phyloP scores from a whole-genome alignment of 2,329 filamentous ascomycete genomes.

The Bipolaris victoriae region DNA sequence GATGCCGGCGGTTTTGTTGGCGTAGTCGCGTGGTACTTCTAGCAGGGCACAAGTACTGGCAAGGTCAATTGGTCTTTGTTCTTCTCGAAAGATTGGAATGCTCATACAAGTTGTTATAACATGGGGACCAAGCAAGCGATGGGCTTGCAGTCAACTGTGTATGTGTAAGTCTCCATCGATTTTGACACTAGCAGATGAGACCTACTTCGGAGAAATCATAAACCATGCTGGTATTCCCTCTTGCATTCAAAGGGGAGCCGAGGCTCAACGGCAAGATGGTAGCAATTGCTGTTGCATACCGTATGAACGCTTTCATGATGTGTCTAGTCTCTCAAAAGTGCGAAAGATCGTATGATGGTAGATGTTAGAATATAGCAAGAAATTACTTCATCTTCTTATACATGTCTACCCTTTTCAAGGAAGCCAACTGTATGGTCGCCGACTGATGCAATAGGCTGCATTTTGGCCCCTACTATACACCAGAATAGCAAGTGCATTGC shows the following conservation, averaged over 20 bases:
- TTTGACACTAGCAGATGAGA: no score
- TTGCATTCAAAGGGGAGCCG: neutral
- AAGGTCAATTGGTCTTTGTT: neutral
- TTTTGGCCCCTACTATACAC: neutral
- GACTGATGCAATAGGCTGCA: neutral
- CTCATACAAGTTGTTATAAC: neutral
- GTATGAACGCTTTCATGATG: neutral
- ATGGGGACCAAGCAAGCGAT: neutral
- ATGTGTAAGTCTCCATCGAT: neutral
- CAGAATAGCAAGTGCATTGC: neutral
- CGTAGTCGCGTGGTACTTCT: constrained; percentile 31
- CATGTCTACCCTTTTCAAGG: neutral
- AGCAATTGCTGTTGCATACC: neutral
- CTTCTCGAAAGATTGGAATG: no score
- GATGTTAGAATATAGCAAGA: neutral
- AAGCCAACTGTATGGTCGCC: neutral
- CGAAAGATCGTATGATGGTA: neutral
- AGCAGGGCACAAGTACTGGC: constrained; percentile 18
- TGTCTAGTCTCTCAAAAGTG: neutral
- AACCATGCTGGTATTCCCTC: neutral
- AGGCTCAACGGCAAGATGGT: neutral
- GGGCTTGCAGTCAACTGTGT: constrained; percentile 1
- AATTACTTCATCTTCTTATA: neutral
- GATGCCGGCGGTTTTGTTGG: constrained; percentile 16
- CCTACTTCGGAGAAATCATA: neutral